Evolutionary conservation across 352 stramenopile genomes (phyloP), one percentile per base, ranked within the genome.

Genomic region (Globisporangium okanoganense): DNA sequence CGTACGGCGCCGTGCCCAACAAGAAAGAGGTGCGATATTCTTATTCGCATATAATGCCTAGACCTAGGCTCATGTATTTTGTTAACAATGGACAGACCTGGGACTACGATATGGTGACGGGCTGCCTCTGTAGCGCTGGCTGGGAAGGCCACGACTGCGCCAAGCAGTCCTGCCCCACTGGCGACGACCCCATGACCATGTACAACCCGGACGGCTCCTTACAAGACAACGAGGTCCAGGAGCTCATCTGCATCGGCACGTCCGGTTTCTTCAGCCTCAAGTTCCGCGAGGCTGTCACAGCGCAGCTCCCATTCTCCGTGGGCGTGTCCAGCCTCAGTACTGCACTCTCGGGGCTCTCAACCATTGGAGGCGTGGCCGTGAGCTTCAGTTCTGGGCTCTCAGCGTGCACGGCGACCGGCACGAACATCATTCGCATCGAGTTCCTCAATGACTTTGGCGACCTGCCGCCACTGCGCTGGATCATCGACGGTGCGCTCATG

Each of bases 121-220:
- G 86, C 25, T 98, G 90, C 70, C 78, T 87, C 24, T 97, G 92
- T 68, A 87, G 88, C 40, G 27, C 77, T 41, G 92, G 90, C 18
- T 98, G 88, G 81, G 83, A 84, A 54, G 93, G 92, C n/a, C 78
- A 97, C 57, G 87, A 95, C 56, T 98, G 94, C 72, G 84, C 78
- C 14, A 69, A 73, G 53, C 69, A 87, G n/a, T 89, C 83, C 18
- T 98, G 93, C 61, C 89, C 88, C 7, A 92, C 80, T 18, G 92
- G 91, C 53, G 94, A 97, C 63, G 87, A 97, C 63, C 89, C 89
- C 2, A 73, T 92, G 62, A 95, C 89, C 0, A 29, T 67, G n/a
- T 73, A 72, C 57, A 56, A 64, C 38, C 0, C 53, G 0, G 55
- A 73, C 25, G 75, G 73, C 27, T 45, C 56, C 1, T 61, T 49